Base-by-base conservation (phyloP, 2,329 filamentous ascomycete species). In the Penicillium sp. region DNA sequence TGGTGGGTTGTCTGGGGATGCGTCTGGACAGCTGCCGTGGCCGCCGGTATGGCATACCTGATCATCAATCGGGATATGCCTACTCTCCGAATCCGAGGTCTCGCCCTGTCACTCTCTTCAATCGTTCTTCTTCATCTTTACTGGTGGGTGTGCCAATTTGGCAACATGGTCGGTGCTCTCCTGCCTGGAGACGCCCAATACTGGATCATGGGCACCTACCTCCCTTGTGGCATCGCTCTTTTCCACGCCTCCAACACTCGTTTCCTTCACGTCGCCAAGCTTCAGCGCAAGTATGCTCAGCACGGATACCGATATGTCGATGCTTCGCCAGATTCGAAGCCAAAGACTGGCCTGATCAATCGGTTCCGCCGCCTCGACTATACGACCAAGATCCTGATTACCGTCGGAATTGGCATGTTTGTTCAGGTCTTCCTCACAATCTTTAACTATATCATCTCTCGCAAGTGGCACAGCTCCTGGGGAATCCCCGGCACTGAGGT, bases 201-300 rank as follows among this genome's bases (percentile, higher is more conserved):
- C 70, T 89, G 86, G 85, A 81, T 87, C 71, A 89, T 89, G 87
- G 82, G 83, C 61, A 78, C 86, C 56, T 87, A 85, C 70, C 76
- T 89, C 3, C 87, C 87, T 11, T 82, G 86, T 50, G 87, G 87
- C 24, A 85, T 89, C 55, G 86, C 85, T 7, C 74, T 89, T 5
- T 89, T 89, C 68, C 86, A 89, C 67, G 86, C 85, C 22, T 83
- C 83, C 60, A 87, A 88, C 69, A 82, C 79, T 66, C 84, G 85
- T 56, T 85, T 89, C 54, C 79, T 87, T 18, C 77, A 86, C 62
- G 78, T 87, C 55, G 85, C 85, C 52, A 80, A 80, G 62, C 77
- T 81, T 27, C 86, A 88, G 70, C 77, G 75, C 63, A 79, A 76
- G 62, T 79, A 79, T 53, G 75, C 76, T 33, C 63, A 66, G 7